Base-by-base conservation (phyloP, 495 filamentous ascomycete genomes). In the Entonaema liquescens region DNA sequence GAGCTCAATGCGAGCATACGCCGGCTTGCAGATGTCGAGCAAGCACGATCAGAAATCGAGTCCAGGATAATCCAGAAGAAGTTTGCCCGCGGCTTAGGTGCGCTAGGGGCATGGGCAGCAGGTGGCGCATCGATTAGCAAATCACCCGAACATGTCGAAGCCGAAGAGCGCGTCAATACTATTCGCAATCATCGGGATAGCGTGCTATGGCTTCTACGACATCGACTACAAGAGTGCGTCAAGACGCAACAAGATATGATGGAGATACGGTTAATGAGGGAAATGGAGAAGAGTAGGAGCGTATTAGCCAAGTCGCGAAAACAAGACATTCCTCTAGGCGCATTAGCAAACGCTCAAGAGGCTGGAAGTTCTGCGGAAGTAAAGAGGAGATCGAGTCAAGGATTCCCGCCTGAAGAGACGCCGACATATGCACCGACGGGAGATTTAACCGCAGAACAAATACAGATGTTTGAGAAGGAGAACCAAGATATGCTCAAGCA, bases 391-490 rank as follows among this genome's bases (percentile, higher is more conserved):
- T 40, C 60, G 67, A 70, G 65, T 44, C 67, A 67, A 50, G 26
- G 59, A 29, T 38, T 66, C 4, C 59, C 68, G 1, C 70, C 44
- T 29, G 71, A 72, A 17, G 73, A 72, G 47, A 33, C 60, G 19
- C 50, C 54, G 15, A 44, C 62, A 17, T 52, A 58, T 12, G 19
- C 50, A 1, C 87, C 86, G 21, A 85, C 90, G 65, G 80, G 86
- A 31, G 85, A 91, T 65, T 80, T 98, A 66, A 91, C 88, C 19
- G 86, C 87, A 53, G 93, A 97, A 69, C 94, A 98, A 78, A 78
- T 93, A 59, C 95, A 97, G 78, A 84, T 98, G 70, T 98, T 99
- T 80, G 94, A 93, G 40, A 88, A 92, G 79, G 94, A 98, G 78
- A 98, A 99, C 77, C 89, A 93, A 75, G 87, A 91, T 60, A 93